phyloP scores from a whole-genome alignment of 2,329 filamentous ascomycete genomes.

The Botrytis deweyae region DNA sequence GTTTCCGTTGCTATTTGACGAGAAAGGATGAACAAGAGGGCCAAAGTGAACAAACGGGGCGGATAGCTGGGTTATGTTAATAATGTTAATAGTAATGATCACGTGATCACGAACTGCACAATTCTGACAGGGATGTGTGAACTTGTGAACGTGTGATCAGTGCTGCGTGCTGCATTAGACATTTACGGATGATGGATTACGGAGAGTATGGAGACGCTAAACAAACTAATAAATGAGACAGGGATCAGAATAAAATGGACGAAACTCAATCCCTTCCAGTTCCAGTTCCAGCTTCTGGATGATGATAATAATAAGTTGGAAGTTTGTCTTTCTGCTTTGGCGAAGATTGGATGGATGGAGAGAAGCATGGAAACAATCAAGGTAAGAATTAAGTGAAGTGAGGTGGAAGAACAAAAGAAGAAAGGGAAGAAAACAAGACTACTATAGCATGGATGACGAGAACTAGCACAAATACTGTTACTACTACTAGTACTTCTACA shows the following conservation, averaged over 20 bases:
- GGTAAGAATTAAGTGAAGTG: neutral
- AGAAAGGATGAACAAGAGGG: constrained; percentile 20
- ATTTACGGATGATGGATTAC: neutral
- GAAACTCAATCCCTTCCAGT: neutral
- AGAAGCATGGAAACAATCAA: neutral
- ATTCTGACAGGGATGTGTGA: neutral
- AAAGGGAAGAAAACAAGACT: neutral
- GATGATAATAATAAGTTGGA: neutral
- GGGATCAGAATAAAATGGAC: neutral
- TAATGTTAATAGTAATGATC: neutral
- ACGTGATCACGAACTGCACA: neutral
- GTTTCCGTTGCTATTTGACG: constrained; percentile 11
- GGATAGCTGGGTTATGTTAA: constrained; percentile 18
- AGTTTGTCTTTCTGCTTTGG: neutral
- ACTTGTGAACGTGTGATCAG: constrained; percentile 8
- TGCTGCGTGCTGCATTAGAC: constrained; percentile 11
- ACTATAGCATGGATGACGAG: neutral
- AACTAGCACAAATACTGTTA: neutral
- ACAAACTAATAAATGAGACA: neutral
- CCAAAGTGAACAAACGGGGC: constrained; percentile 17
- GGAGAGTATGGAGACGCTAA: constrained; percentile 9
- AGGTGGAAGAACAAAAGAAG: neutral
- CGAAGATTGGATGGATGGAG: neutral
- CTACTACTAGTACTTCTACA: neutral
- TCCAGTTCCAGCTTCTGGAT: too few relatives aligned